Evolutionary conservation across 345 rosid genomes (phyloP), one percentile per base, ranked within the genome.

Genomic region (Theobroma cacao): DNA sequence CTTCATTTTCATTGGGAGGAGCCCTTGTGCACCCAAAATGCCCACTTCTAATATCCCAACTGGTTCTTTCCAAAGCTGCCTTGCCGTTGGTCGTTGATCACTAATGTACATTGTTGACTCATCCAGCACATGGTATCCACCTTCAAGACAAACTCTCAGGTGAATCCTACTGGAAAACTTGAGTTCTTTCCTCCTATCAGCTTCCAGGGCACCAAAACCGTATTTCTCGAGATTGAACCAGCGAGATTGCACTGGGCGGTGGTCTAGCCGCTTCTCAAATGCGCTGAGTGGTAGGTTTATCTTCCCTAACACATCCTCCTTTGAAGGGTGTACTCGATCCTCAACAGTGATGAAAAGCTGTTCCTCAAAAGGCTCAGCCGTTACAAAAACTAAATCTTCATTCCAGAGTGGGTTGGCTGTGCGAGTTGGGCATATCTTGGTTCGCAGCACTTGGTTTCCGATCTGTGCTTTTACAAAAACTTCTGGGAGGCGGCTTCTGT

Each of bases 311-410:
- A 88, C 82, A 45, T 93, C 91, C 64, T 95, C 98, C 87, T 86
- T 92, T 0, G 93, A 79, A 15, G 88, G 78, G 66, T 89, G 90
- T 24, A 93, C 86, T 3, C 83, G 81, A 78, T 95, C 95, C 87
- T 93, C 98, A 2, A 93, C 86, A 0, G 94, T 87, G 45, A 93
- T 82, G 31, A 87, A 58, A 64, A 95, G 85, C 75, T 86, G 94
- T 79, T 95, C 99, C 78, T 95, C 98, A 52, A 93, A 95, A 30
- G 98, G 98, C 80, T 95, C 98, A n/a, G 97, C 98, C 9, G 79
- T 94, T 20, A 95, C 98, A 40, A 93, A 95, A 18, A 95, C 92
- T 69, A 95, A 82, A 79, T 93, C 98, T 80, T 95, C 97, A 74
- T 95, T 92, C 98, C 97, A 95, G 1, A 88, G 43, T 0, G 92